Percentiles rank a stretch among this genome's conserved stretches.
Conservation (phyloP, 2,329 filamentous ascomycete genomes). For the Diaporthe sp. region DNA sequence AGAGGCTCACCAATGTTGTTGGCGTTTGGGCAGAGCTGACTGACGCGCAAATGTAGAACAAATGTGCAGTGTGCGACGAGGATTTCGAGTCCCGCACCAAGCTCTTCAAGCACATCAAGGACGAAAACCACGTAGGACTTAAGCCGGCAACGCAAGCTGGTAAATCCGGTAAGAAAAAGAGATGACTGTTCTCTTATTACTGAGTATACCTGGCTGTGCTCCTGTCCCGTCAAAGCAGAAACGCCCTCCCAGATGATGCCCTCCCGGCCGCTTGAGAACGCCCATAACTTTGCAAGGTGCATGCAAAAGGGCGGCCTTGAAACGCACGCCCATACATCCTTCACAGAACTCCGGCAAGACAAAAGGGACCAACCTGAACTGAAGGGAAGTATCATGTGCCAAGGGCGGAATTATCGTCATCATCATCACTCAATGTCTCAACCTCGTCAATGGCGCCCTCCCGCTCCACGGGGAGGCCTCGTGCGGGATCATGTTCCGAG, state of each 20-base stretch:
- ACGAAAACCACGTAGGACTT: conserved; percentile 75
- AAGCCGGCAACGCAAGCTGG: conserved; percentile 55
- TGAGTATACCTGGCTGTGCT: conserved; percentile 9
- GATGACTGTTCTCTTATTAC: conserved; percentile 44
- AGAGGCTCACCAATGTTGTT: not conserved
- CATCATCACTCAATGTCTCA: conserved; percentile 84
- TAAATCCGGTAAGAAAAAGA: conserved; percentile 55
- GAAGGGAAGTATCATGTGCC: conserved; percentile 36
- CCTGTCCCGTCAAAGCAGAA: conserved; percentile 17
- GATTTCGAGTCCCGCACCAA: conserved; percentile 74
- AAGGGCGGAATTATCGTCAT: conserved; percentile 54
- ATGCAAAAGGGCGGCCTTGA: not conserved
- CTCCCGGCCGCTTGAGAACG: conserved; percentile 8
- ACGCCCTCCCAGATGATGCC: conserved; percentile 12
- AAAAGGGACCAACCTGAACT: not conserved
- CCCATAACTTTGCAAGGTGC: conserved; percentile 3
- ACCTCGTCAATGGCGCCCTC: conserved; percentile 89
- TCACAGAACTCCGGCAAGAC: conserved; percentile 14
- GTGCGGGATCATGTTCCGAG: conserved; percentile 76
- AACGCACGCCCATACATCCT: not conserved
- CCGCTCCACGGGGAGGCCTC: conserved; percentile 69
- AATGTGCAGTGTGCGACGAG: conserved; percentile 61
- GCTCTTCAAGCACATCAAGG: conserved; percentile 80
- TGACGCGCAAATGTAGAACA: conserved; percentile 51
- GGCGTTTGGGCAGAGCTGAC: conserved; percentile 16